phyloP scores from a whole-genome alignment of 768 basidiomycete genomes.

The Trametopsis cervina region DNA sequence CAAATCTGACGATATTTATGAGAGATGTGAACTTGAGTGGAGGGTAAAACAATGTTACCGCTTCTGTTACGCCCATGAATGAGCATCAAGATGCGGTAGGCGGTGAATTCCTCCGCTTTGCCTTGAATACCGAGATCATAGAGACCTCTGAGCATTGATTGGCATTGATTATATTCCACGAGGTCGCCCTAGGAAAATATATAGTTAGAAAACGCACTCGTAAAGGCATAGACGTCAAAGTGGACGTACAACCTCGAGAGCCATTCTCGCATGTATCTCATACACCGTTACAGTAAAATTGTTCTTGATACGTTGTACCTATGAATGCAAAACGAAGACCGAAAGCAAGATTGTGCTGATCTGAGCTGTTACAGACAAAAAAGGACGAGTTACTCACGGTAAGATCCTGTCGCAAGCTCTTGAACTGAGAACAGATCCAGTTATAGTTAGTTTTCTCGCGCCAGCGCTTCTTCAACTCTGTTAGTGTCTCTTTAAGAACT shows the following conservation, averaged over 20 bases:
- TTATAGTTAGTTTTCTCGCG: constrained; percentile 67
- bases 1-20: constrained; percentile 55
- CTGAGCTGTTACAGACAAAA: constrained; percentile 5
- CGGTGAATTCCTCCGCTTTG: constrained; percentile 92
- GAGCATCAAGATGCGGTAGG: constrained; percentile 95
- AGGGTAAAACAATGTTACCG: constrained; percentile 42
- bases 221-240: constrained; percentile 3
- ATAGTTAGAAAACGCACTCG: constrained; percentile 2
- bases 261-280: constrained; percentile 97
- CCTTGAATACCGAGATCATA: constrained; percentile 93
- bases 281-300: constrained; percentile 97
- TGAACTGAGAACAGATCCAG: constrained; percentile 98
- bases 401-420: constrained; percentile 93
- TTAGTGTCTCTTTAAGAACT: constrained; percentile 78
- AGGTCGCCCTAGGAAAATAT: constrained; percentile 93
- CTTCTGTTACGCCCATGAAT: constrained; percentile 90
- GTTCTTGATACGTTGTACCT: constrained; percentile 99
- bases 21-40: not conserved
- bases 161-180: constrained; percentile 99
- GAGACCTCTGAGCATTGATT: constrained; percentile 79
- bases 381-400: constrained; percentile 57
- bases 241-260: constrained; percentile 73
- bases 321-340: not conserved
- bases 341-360: not conserved
- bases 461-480: constrained; percentile 86